A percentile compares a stretch with the other conserved stretches of the same genome.
Evolutionary conservation across 805 yeast species (phyloP).

Genomic region (Lipomyces yamadae): DNA sequence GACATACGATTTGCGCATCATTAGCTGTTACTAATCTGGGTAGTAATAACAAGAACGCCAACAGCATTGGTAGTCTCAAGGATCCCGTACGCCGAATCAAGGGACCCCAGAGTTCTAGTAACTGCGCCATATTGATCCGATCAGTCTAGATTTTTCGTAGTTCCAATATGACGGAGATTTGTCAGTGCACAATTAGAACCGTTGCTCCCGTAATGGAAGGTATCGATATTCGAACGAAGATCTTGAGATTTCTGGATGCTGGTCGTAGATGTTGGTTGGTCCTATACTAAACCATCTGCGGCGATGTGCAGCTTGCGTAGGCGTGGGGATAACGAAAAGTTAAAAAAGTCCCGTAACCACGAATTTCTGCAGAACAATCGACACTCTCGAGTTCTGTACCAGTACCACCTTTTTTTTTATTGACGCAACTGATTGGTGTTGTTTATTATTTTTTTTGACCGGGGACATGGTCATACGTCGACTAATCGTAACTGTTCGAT

Average conservation of each 20-base stretch:
- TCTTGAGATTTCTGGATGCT: background rate
- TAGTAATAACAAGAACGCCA: background rate
- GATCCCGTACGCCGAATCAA: background rate
- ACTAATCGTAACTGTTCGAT: no score
- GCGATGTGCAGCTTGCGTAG: no score
- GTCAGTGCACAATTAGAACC: background rate
- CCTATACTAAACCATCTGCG: no score
- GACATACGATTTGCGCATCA: background rate
- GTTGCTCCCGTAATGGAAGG: background rate
- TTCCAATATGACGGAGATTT: background rate
- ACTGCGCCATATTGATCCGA: background rate
- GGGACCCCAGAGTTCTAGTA: background rate
- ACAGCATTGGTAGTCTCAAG: background rate
- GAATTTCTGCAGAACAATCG: no score
- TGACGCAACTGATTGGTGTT: no score
- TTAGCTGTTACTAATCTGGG: slow-evolving; percentile 3
- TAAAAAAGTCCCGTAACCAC: no score
- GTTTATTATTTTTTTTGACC: no score
- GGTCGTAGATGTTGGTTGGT: background rate
- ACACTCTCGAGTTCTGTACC: no score
- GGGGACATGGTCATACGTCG: no score
- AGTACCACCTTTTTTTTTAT: no score
- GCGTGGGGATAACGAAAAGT: no score
- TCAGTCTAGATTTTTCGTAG: background rate
- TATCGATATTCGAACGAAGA: background rate